Evolutionary conservation across 192 early-diverging fungal species (phyloP), one percentile per base, ranked within the genome.

Genomic region (Umbelopsis sp.): DNA sequence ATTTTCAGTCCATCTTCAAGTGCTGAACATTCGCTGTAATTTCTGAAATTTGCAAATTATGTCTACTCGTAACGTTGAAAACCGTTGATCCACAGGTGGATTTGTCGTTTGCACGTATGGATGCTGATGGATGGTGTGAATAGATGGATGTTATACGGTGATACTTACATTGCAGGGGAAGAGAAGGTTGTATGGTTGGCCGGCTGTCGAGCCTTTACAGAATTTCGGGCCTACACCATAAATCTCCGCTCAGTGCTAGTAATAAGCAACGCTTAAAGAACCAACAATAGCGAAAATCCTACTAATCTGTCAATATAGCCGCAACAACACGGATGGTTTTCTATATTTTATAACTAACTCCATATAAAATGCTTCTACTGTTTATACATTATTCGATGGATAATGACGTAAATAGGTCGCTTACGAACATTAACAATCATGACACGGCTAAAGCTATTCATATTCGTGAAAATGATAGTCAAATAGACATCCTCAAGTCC

Each of bases 151-250:
- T 8, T 61, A 7, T 18, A 61, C 8, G 55, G 18, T 35, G 55
- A 61, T 61, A 61, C 55, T 61, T 61, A 61, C 55, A 35, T 61
- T 61, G 55, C 55, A 61, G 55, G 55, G 48, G 25, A 61, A 61
- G 55, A 61, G 55, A 35, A 25, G 55, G 55, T n/a, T 61, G 12
- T 11, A 3, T 25, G 33, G 33, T 16, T 35, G 9, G 55, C 55
- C 55, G 1, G 27, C 23, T 25, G 12, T 25, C 27, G 30, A 35
- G 55, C 30, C 55, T 61, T 61, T 20, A 35, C 18, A 22, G 55
- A 61, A 61, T 35, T 61, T 61, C 55, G 27, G 33, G 15, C 15
- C 55, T 61, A 30, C 15, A n/a, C 13, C 21, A 12, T 8, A 25
- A 61, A 61, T 61, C 55, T 61, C 55, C 55, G 55, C 55, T 35